Base-by-base conservation (phyloP, 441 rosid genomes). In the Populus hybrid region DNA sequence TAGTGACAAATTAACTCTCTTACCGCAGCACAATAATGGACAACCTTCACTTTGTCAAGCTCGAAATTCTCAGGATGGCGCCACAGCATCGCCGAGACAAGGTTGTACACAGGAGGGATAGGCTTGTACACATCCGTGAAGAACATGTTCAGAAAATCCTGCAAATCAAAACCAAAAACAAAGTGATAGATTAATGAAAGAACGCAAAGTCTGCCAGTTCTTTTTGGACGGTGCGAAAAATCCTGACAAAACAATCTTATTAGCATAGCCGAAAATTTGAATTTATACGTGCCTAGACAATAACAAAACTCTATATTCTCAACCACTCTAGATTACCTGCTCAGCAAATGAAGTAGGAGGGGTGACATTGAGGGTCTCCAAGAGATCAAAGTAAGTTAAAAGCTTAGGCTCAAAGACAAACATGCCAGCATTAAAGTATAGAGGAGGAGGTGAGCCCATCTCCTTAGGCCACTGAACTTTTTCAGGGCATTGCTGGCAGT, bases 381-480 rank as follows among this genome's bases (percentile, higher is more conserved):
- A 76, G 76, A 91, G 87, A 28, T 84, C 78, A 2, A 79, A 66
- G 72, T 89, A 92, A 18, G 86, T 82, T 50, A 74, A 29, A 5
- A 90, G 85, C 63, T 74, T 83, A 0, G 98, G 96, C 84, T 91
- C 87, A 74, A 76, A 89, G 0, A 91, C 85, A 61, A 94, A 88
- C 97, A 92, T 91, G 63, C 96, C 96, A 1, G 97, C 96, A 71
- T 94, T 91, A 87, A 94, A 94, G 77, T 94, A 94, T 59, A 88
- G 88, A 8, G 92, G 82, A 1, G 98, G 97, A 38, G 77, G 86
- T 12, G 89, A 86, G 18, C 92, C 93, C 73, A 88, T 50, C 63
- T 86, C 82, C 31, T 73, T 77, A 0, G 90, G 93, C 95, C 96
- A 93, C 7, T 79, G 75, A 21, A 88, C 90, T n/a, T 81, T 92